A percentile compares a stretch with the other conserved stretches of the same genome.
phyloP scores from a whole-genome alignment of 2,329 filamentous ascomycete genomes.

The Fusarium poae region DNA sequence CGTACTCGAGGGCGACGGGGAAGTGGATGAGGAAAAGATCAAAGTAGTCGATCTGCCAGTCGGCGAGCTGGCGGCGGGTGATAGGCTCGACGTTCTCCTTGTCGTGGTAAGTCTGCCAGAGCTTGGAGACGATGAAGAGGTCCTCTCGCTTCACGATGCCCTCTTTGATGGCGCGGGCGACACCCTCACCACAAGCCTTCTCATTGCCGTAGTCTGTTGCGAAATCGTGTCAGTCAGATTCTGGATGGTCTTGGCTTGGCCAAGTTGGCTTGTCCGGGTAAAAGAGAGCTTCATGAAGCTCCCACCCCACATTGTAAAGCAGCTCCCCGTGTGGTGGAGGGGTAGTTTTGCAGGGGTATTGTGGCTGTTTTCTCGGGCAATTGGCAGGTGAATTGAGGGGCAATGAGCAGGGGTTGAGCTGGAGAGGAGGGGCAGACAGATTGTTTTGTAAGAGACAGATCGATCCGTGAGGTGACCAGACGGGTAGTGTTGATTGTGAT shows the following conservation, averaged over 20 bases:
- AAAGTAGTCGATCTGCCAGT: slow-evolving; percentile 90
- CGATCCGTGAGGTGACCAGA: slow-evolving; percentile 4
- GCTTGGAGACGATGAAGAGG: slow-evolving; percentile 92
- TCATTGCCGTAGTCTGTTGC: slow-evolving; percentile 87
- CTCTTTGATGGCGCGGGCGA: slow-evolving; percentile 83
- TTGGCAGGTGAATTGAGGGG: slow-evolving; percentile 36
- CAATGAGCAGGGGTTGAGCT: slow-evolving; percentile 26
- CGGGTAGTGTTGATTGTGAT: slow-evolving; percentile 11
- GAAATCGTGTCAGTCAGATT: slow-evolving; percentile 14
- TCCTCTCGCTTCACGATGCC: slow-evolving; percentile 86
- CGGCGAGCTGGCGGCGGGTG: slow-evolving; percentile 79
- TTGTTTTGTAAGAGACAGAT: slow-evolving; percentile 19
- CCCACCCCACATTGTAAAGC: slow-evolving; percentile 33
- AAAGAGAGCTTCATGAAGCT: slow-evolving; percentile 35
- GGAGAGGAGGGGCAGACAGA: slow-evolving; percentile 36
- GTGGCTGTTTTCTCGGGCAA: slow-evolving; percentile 47
- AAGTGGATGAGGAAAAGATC: slow-evolving; percentile 93
- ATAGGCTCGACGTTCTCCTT: slow-evolving; percentile 81
- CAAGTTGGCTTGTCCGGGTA: slow-evolving; percentile 5
- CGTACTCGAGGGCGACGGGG: slow-evolving; percentile 86
- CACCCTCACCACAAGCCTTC: slow-evolving; percentile 80
- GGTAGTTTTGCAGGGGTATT: slow-evolving; percentile 43
- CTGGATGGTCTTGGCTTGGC: neutral
- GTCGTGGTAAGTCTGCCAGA: slow-evolving; percentile 94
- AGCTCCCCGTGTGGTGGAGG: slow-evolving; percentile 38